phyloP scores from a whole-genome alignment of 768 basidiomycete genomes.

The Gautieria morchelliformis region DNA sequence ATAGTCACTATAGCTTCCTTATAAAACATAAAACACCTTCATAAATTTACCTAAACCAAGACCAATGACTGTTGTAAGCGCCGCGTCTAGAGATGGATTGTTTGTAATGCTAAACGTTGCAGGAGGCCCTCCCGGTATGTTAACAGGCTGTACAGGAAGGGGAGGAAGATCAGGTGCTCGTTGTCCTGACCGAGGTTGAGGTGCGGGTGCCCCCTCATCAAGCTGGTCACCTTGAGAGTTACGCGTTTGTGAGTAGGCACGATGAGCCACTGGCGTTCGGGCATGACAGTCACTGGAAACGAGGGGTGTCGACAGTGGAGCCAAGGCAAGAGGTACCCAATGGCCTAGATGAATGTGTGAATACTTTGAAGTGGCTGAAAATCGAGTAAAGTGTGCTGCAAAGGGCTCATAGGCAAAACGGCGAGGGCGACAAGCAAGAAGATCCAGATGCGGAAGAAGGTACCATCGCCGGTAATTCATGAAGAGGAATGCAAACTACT shows the following conservation, averaged over 20 bases:
- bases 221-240: neutral
- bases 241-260: neutral
- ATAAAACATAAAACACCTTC: neutral
- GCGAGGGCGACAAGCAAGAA: too few relatives aligned
- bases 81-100: constrained; percentile 33
- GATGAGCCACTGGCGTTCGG: neutral
- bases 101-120: constrained; percentile 15
- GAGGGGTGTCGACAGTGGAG: too few relatives aligned
- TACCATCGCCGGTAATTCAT: neutral
- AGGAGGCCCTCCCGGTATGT: constrained; percentile 1
- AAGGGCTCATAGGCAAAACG: too few relatives aligned
- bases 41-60: constrained; percentile 39
- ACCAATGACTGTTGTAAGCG: constrained; percentile 52
- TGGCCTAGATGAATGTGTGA: neutral
- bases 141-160: constrained; percentile 3
- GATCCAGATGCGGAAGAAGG: neutral
- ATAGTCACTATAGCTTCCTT: neutral
- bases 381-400: neutral
- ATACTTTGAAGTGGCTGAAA: neutral
- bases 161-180: neutral
- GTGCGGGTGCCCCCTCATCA: neutral
- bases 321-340: neutral
- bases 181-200: neutral
- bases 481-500: neutral
- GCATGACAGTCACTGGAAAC: too few relatives aligned